Percentiles rank a stretch among this genome's conserved stretches.
Evolutionary conservation across 768 basidiomycete species (phyloP).

Genomic region (Suillus occidentalis): DNA sequence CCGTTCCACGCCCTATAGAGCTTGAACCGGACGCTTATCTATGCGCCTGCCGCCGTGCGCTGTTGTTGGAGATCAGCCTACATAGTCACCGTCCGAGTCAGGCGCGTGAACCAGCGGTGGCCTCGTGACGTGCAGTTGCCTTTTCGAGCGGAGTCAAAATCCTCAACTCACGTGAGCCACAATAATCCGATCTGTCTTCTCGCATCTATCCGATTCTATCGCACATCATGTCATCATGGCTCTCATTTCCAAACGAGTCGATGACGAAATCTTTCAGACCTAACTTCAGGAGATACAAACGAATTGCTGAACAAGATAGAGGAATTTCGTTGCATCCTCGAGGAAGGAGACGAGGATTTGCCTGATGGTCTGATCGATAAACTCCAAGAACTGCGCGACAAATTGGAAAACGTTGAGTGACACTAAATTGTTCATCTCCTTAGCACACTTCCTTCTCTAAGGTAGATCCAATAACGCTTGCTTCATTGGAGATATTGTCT

Average conservation of each 20-base stretch:
- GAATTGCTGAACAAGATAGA: conserved; percentile 13
- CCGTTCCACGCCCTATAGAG: background rate
- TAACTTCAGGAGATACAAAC: conserved; percentile 16
- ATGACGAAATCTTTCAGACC: conserved; percentile 3
- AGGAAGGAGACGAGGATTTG: conserved; percentile 21
- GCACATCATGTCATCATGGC: background rate
- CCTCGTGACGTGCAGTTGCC: too few relatives aligned
- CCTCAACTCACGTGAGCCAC: too few relatives aligned
- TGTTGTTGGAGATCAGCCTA: too few relatives aligned
- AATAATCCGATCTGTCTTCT: too few relatives aligned
- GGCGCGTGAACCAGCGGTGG: too few relatives aligned
- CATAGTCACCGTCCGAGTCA: too few relatives aligned
- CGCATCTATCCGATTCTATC: background rate
- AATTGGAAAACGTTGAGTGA: too few relatives aligned
- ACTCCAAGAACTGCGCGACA: conserved; percentile 15
- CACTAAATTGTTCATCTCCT: too few relatives aligned
- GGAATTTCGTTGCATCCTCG: conserved; percentile 15
- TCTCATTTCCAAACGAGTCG: background rate
- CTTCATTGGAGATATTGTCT: background rate
- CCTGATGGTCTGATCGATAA: conserved; percentile 8
- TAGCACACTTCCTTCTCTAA: background rate
- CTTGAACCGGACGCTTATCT: background rate
- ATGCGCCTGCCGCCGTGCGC: too few relatives aligned
- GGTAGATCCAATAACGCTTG: background rate
- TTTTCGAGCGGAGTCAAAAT: too few relatives aligned